Evolutionary conservation across 208 protist genomes (phyloP), one percentile per base, ranked within the genome.

Genomic region (Trypanosoma brucei): DNA sequence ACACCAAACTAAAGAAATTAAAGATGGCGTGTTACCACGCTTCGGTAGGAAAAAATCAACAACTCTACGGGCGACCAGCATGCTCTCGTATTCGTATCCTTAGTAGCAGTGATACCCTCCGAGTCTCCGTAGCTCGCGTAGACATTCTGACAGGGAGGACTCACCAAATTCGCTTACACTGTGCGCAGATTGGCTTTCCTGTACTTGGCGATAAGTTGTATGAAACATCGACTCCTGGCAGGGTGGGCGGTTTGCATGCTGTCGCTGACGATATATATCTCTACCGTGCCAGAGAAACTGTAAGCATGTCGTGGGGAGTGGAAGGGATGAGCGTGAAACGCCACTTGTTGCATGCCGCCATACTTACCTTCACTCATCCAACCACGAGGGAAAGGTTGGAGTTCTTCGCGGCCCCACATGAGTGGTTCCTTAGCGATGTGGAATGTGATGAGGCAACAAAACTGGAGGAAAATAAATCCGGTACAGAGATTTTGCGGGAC

Each of bases 181-280:
- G 79, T 52, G 81, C 80, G 0, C 75, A 84, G 14, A 6, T 88
- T 1, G 86, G 83, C 3, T 84, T 65, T 46, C 83, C 86, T 36
- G 68, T 93, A 31, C 68, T 93, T 13, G 86, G 86, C 1, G 86
- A 93, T 61, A 93, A 93, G 62, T 76, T 96, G 2, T 96, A 94
- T 65, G 70, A 64, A 14, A 81, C 76, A 0, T 39, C 4, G 2
- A 75, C 64, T n/a, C 84, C 82, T 0, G 83, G 75, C 14, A 22
- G 44, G 1, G 45, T 38, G 8, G 83, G 77, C 6, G 72, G 68
- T 8, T 64, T 53, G 11, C 52, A 63, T 31, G 73, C 82, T 2
- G 85, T 88, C 30, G 11, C 65, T 2, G 88, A 94, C 61, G 75
- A 81, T 7, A 68, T 85, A 5, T 94, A 94, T 66, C 61, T 92